A percentile compares a stretch with the other conserved stretches of the same genome.
These are phyloP conservation scores for Thalassiosira livingstoniorum DNA, from an alignment of 352 stramenopile genomes.

Conservation along the genomic window DNA sequence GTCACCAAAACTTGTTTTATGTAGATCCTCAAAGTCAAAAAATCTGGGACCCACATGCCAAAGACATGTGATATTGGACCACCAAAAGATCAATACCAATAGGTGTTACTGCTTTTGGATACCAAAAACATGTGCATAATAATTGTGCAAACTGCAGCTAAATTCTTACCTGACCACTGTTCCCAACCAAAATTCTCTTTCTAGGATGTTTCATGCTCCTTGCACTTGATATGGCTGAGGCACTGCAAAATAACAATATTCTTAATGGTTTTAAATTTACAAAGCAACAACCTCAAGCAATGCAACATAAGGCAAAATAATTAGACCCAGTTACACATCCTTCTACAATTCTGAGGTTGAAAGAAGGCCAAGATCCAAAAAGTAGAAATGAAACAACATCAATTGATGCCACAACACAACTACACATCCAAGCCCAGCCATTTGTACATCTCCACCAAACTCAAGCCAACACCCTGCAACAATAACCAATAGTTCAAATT, in stretches of 20 bases:
- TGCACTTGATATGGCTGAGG: neutral
- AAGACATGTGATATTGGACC: slow-evolving; percentile 32
- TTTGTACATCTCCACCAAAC: neutral
- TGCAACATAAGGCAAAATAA: neutral
- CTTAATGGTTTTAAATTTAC: neutral
- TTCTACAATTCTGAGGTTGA: neutral
- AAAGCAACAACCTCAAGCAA: neutral
- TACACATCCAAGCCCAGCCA: neutral
- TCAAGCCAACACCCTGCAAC: neutral
- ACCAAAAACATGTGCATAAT: slow-evolving; percentile 53
- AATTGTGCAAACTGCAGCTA: neutral
- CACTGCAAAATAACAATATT: neutral
- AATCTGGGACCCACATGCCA: slow-evolving; percentile 17
- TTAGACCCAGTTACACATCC: too few species aligned
- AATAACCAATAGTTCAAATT: neutral
- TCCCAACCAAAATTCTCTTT: too few species aligned
- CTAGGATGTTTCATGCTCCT: neutral
- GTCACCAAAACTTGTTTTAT: too few species aligned
- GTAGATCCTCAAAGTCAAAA: neutral
- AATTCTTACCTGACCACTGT: neutral
- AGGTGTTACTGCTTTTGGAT: slow-evolving; percentile 22
- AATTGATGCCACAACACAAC: neutral
- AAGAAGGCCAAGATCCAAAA: neutral
- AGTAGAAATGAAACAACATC: neutral
- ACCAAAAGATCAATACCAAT: slow-evolving; percentile 25